Evolutionary conservation across 208 protist species (phyloP).

Genomic region (Wallacemonas collosoma): DNA sequence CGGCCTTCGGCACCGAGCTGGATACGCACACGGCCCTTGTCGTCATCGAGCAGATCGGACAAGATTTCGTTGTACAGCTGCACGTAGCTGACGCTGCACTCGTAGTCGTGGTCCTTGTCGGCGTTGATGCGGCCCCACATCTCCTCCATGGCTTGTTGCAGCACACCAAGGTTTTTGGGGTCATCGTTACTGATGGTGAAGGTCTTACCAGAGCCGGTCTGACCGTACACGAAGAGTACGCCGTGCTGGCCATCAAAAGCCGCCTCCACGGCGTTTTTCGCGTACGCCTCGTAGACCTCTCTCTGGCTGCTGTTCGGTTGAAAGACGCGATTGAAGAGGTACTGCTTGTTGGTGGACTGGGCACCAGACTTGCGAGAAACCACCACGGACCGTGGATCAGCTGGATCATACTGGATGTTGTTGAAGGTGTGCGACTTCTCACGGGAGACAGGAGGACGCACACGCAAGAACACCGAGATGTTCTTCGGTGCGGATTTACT

Average conservation of each 20-base stretch:
- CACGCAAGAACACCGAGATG: constrained; percentile 86
- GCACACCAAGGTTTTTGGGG: constrained; percentile 78
- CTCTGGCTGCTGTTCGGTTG: constrained; percentile 50
- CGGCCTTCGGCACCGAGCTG: constrained; percentile 74
- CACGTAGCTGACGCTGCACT: constrained; percentile 82
- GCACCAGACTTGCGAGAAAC: constrained; percentile 50
- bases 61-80: constrained; percentile 93
- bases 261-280: constrained; percentile 77
- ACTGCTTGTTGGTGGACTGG: constrained; percentile 49
- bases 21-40: constrained; percentile 78
- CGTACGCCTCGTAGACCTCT: constrained; percentile 79
- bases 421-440: constrained; percentile 77
- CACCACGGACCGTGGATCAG: constrained; percentile 46
- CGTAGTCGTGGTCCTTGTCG: constrained; percentile 80
- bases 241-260: constrained; percentile 90
- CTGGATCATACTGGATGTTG: constrained; percentile 65
- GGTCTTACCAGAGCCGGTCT: constrained; percentile 92
- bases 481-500: constrained; percentile 78
- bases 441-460: constrained; percentile 69
- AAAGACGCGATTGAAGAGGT: constrained; percentile 81
- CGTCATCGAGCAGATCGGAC: constrained; percentile 76
- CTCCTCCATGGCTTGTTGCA: constrained; percentile 78
- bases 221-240: constrained; percentile 91
- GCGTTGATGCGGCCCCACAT: constrained; percentile 65
- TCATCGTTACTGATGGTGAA: constrained; percentile 92